Evolutionary conservation across 768 basidiomycete species (phyloP), one percentile per base, ranked within the genome.

Genomic region (Kwoniella dendrophila): DNA sequence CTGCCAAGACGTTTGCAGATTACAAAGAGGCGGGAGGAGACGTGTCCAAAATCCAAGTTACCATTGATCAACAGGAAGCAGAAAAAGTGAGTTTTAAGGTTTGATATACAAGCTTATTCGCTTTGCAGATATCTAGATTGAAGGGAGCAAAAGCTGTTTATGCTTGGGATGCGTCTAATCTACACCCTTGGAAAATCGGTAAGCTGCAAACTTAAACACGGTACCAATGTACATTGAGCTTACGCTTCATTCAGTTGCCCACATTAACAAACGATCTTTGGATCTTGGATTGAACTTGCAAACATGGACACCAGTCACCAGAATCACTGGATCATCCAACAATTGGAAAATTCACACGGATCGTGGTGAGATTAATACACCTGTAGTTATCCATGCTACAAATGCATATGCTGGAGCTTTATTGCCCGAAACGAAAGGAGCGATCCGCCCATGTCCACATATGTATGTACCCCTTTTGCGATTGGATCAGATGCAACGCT

Each of bases 401-500:
- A 96, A 96, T 69, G 93, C 82, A 0, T 93, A 94, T 66, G 84
- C 87, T 12, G 84, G 87, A 1, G 83, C 89, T 68, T 84, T 95
- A 36, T 81, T 96, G n/a, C 89, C 90, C 0, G 84, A 86, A 58
- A 73, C 92, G 29, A 67, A 53, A 22, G 65, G 67, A 0, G 40
- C 67, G 45, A 71, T 73, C 44, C 68, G 50, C 4, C 74, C 74
- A 6, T 60, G 49, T 2, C 65, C 65, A 16, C 67, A 72, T 40
- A 66, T 70, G 68, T 70, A 34, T 18, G 70, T 62, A 49, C 20
- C 30, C 18, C 14, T 20, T 32, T 41, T 26, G 7, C 33, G 6
- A 14, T 30, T 20, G 43, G 26, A 27, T 29, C 45, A 11, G 26
- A 27, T 41, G 30, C 57, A 14, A 51, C 44, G 34, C 33, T 63